Evolutionary conservation across 2,329 filamentous ascomycete species (phyloP).

Genomic region (Talaromyces sp.): DNA sequence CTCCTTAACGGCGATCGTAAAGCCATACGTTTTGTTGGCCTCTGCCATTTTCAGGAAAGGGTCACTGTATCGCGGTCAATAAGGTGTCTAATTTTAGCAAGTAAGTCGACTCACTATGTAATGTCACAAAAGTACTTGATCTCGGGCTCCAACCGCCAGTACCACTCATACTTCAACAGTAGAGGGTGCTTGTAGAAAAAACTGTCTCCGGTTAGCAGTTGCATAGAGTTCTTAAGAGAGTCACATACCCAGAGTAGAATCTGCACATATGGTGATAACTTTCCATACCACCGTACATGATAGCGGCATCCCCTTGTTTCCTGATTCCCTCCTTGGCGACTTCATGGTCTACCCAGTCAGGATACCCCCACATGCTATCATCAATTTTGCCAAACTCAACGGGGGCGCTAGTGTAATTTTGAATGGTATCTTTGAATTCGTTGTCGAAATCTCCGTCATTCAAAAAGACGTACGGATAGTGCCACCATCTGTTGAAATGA

Average conservation of each 20-base stretch:
- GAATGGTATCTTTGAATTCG: conserved; percentile 82
- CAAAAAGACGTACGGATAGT: conserved; percentile 97
- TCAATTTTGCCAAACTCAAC: conserved; percentile 96
- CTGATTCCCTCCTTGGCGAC: conserved; percentile 93
- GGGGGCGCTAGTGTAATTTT: conserved; percentile 80
- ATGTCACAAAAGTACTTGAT: conserved; percentile 99
- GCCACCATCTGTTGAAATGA: conserved; percentile 98
- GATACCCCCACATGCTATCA: conserved; percentile 89
- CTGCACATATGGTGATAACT: conserved; percentile 99
- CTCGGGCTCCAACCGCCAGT: conserved; percentile 97
- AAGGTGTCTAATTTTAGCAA: conserved; percentile 9
- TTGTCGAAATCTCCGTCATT: conserved; percentile 97
- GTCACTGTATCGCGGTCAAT: conserved; percentile 57
- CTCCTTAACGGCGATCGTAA: conserved; percentile 98
- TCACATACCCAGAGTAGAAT: conserved; percentile 85
- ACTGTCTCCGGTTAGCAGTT: conserved; percentile 38
- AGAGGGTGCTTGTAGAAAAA: conserved; percentile 98
- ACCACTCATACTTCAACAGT: conserved; percentile 97
- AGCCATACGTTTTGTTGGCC: conserved; percentile 95
- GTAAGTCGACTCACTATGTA: conserved; percentile 68
- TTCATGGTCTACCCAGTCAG: conserved; percentile 91
- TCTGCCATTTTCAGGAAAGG: conserved; percentile 95
- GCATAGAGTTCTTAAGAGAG: background rate
- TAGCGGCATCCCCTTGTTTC: conserved; percentile 92
- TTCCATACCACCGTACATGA: conserved; percentile 99